A percentile compares a stretch with the other conserved stretches of the same genome.
Conservation (phyloP, 2,329 filamentous ascomycete genomes). For the Verticillium nubilum region DNA sequence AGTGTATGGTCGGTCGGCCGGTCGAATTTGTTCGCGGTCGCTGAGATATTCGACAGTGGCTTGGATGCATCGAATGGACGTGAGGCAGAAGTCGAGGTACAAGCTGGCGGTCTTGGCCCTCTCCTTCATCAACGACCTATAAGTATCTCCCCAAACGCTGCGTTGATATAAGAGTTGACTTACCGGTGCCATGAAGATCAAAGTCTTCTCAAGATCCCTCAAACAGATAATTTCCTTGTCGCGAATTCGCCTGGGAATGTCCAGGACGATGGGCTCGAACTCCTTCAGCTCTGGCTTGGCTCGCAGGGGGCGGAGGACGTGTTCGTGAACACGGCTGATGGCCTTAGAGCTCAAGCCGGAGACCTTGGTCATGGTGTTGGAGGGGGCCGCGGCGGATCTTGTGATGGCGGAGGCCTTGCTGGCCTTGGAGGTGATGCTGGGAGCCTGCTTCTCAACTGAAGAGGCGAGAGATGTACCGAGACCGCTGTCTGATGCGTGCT, state of each 20-base stretch:
- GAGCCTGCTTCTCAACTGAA: conserved; percentile 43
- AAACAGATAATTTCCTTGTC: conserved; percentile 85
- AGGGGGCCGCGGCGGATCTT: conserved; percentile 46
- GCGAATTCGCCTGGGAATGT: conserved; percentile 73
- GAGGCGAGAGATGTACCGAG: conserved; percentile 76
- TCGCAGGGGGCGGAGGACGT: conserved; percentile 73
- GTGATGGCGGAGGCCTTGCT: conserved; percentile 54
- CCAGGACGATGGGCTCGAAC: conserved; percentile 74
- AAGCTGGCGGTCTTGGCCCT: conserved; percentile 62
- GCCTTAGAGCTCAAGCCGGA: conserved; percentile 63
- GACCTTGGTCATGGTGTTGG: conserved; percentile 41
- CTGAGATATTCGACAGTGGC: conserved; percentile 80
- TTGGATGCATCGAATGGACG: conserved; percentile 84
- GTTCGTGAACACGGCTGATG: conserved; percentile 71
- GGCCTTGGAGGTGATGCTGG: conserved; percentile 31
- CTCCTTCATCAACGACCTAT: conserved; percentile 73
- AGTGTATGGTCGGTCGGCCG: conserved; percentile 84
- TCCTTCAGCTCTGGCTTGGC: conserved; percentile 67
- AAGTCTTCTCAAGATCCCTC: conserved; percentile 87
- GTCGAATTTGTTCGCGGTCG: conserved; percentile 80
- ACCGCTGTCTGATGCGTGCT: conserved; percentile 80
- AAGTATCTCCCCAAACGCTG: conserved; percentile 58
- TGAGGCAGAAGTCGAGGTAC: conserved; percentile 86
- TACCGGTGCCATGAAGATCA: conserved; percentile 89
- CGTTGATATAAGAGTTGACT: conserved; percentile 56